Evolutionary conservation across 306 rosid genomes (phyloP).

Genomic region (Oxytropis ochrocephala): DNA sequence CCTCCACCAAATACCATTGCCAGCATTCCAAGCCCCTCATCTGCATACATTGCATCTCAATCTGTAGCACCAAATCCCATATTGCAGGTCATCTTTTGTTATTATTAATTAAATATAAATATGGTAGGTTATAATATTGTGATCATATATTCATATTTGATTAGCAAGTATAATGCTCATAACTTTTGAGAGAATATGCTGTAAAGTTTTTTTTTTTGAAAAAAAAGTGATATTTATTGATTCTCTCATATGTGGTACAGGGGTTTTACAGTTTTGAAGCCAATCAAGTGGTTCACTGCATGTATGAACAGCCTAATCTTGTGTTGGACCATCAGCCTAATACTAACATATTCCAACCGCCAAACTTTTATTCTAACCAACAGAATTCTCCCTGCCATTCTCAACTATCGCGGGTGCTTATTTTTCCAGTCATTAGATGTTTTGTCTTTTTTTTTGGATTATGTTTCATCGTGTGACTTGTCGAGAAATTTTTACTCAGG

Average conservation of each 20-base stretch:
- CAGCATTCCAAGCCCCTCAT: conserved; percentile 38
- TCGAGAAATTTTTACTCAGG: conserved; percentile 24
- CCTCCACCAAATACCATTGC: conserved; percentile 20
- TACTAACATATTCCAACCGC: conserved; percentile 35
- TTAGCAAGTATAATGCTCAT: not conserved
- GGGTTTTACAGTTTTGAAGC: conserved; percentile 47
- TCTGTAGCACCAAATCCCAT: conserved; percentile 33
- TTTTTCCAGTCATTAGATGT: not conserved
- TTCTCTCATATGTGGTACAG: conserved; percentile 30
- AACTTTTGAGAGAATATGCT: not conserved
- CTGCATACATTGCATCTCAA: conserved; percentile 40
- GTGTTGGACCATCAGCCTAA: conserved; percentile 36
- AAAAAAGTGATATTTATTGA: conserved; percentile 1
- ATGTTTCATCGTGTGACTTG: conserved; percentile 12
- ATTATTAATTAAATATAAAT: not conserved
- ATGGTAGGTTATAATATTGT: not conserved
- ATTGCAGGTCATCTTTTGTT: conserved; percentile 39
- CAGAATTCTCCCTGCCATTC: conserved; percentile 44
- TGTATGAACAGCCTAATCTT: conserved; percentile 38
- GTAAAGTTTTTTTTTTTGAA: not conserved
- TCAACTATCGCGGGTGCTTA: conserved; percentile 44
- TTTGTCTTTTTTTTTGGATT: not conserved
- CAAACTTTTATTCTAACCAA: conserved; percentile 42
- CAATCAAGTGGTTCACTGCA: conserved; percentile 41
- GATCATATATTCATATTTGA: not conserved